Base-by-base conservation (phyloP, 495 filamentous ascomycete genomes). In the Podospora australis region DNA sequence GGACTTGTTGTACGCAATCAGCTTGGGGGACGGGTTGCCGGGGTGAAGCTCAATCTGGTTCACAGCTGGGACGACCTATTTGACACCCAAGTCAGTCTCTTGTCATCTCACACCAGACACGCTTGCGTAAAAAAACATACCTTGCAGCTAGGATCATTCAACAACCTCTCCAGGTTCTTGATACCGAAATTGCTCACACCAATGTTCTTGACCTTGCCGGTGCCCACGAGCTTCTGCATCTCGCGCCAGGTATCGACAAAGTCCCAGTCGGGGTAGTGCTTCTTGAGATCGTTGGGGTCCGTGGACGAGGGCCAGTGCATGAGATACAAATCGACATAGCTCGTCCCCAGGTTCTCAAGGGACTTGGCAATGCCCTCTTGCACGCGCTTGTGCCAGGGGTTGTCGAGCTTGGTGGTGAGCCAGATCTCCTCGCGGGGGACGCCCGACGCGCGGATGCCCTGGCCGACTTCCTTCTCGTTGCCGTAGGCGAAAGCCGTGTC, bases 41-140 rank as follows among this genome's bases (percentile, higher is more conserved):
- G 88, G 88, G 70, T 94, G 88, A n/a, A 90, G 70, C 68, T 96
- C 90, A 62, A 95, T 83, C 72, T 95, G 88, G 77, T 95, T 94
- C 53, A 90, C 88, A 8, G 86, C 84, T 11, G 90, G 90, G 40
- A 84, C 73, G 55, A 81, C 84, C 78, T 79, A 65, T 52, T 36
- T 3, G 7, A 30, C 24, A 30, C 14, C 8, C 49, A 68, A 55
- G 63, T 73, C 46, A 78, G 74, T 42, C 19, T 16, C 6, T 9
- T 10, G 8, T 22, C n/a, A n/a, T 22, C 28, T 30, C 13, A 30
- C 7, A 30, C 28, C 7, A 30, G n/a, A 30, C 13, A 7, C 28
- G 7, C 28, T 30, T 30, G 7, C 28, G 38, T n/a, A 14, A 21
- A 1, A 34, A 22, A n/a, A 47, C 59, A 28, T 54, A 70, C 69